phyloP scores from a whole-genome alignment of 2,329 filamentous ascomycete species.

The Cladophialophora chaetospira region DNA sequence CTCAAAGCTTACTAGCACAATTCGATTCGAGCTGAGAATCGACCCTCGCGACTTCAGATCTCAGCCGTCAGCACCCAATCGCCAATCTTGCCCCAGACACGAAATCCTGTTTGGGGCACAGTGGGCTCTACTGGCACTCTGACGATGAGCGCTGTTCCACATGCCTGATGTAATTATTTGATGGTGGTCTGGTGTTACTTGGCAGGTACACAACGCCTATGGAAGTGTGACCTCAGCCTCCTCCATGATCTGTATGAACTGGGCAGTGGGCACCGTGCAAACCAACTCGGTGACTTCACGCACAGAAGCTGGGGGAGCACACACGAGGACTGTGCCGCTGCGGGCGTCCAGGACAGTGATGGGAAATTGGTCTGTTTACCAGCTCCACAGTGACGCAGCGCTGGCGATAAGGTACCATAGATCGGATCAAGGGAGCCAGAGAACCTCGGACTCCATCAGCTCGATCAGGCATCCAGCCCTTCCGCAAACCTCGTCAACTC shows the following conservation, averaged over 20 bases:
- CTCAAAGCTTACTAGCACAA: conserved; percentile 6
- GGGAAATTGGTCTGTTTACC: conserved; percentile 16
- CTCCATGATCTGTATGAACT: neutral
- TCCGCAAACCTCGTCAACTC: too few species aligned
- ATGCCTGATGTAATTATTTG: conserved; percentile 1
- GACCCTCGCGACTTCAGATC: neutral
- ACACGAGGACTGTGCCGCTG: neutral
- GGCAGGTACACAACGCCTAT: neutral
- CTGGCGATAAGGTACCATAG: too few species aligned
- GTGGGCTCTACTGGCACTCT: neutral
- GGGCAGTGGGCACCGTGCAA: too few species aligned
- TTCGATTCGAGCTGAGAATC: conserved; percentile 19
- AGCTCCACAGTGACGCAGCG: conserved; percentile 8
- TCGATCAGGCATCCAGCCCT: neutral
- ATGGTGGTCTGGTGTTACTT: neutral
- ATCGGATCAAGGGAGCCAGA: too few species aligned
- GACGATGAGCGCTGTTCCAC: neutral
- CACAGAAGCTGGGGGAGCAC: conserved; percentile 4
- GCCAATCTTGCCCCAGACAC: neutral
- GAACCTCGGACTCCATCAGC: too few species aligned
- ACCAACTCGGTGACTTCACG: too few species aligned
- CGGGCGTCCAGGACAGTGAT: conserved; percentile 5
- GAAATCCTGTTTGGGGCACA: conserved; percentile 18
- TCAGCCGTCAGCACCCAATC: conserved; percentile 13
- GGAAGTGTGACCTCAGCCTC: neutral